Evolutionary conservation across 495 filamentous ascomycete species (phyloP), one percentile per base, ranked within the genome.

Genomic region (Chaetomium tenue): DNA sequence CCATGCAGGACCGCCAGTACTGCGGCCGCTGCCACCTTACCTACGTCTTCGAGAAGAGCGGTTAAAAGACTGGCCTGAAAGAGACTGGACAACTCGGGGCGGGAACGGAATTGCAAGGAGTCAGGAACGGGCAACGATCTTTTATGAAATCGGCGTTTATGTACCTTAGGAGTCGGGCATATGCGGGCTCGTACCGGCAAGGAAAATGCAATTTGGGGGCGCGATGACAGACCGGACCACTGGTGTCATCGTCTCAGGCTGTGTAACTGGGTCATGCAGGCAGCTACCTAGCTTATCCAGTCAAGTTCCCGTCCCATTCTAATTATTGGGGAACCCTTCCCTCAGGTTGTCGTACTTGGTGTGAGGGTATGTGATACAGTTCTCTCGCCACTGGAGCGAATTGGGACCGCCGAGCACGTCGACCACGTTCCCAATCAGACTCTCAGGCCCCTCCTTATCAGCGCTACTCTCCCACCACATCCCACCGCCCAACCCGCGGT

Each of bases 1-100:
- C 93, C 72, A 96, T 96, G 91, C 91, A 95, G 84, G 96, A 99
- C 84, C 91, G 94, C 74, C 95, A 99, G 79, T 99, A 99, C 88
- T 99, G 94, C 78, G 94, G 94, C 68, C 90, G 89, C 76, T 99
- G 94, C 89, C 94, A 99, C 86, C 87, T 98, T 65, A 99, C 94
- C 83, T 99, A 99, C 84, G 92, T 98, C 82, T 98, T 99, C 83
- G 95, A 98, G 80, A 89, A 92, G 84, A 76, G 73, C 66, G 64
- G 68, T 52, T 74, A 72, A 70, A 68, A 61, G 52, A 28, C 60
- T 40, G 53, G 13, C 58, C 23, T 56, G 15, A 39, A 22, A 8
- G 9, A 37, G 42, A 57, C 58, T 58, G 39, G 66, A 46, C 60
- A 53, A 23, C 37, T 47, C 57, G 63, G 68, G 67, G 47, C 56